These are phyloP conservation scores for Crithidia expoeki DNA, from an alignment of 208 protist species.

Conservation along the genomic window DNA sequence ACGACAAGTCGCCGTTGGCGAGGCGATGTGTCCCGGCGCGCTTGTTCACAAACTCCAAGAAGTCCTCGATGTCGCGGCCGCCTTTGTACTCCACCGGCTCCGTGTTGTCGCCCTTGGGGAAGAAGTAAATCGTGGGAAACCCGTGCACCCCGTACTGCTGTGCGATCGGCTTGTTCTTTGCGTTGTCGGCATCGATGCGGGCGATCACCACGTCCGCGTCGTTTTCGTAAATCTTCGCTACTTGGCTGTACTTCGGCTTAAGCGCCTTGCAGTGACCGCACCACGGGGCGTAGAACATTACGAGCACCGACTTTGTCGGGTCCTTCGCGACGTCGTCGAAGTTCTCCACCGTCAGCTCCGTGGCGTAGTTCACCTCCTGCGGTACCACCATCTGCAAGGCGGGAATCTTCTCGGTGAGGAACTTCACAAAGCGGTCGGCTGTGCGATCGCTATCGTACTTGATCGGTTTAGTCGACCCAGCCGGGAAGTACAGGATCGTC, in stretches of 20 bases:
- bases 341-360: constrained; percentile 42
- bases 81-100: constrained; percentile 54
- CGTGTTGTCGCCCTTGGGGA: constrained; percentile 48
- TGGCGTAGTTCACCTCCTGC: constrained; percentile 30
- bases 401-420: constrained; percentile 36
- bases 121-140: constrained; percentile 71
- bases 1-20: constrained; percentile 53
- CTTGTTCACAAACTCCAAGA: constrained; percentile 75
- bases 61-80: constrained; percentile 43
- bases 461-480: constrained; percentile 37
- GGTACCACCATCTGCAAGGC: constrained; percentile 34
- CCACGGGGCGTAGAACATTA: constrained; percentile 84
- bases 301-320: constrained; percentile 53
- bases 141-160: constrained; percentile 42
- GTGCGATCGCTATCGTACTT: constrained; percentile 46
- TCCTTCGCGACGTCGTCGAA: constrained; percentile 49
- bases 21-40: constrained; percentile 47
- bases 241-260: constrained; percentile 50
- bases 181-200: constrained; percentile 56
- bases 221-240: constrained; percentile 51
- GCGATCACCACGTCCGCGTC: constrained; percentile 83
- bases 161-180: constrained; percentile 28
- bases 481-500: constrained; percentile 79
- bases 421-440: constrained; percentile 43
- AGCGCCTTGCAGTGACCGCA: constrained; percentile 92